Conservation (phyloP, 139 green algal genomes). For the Chlorella sp. region DNA sequence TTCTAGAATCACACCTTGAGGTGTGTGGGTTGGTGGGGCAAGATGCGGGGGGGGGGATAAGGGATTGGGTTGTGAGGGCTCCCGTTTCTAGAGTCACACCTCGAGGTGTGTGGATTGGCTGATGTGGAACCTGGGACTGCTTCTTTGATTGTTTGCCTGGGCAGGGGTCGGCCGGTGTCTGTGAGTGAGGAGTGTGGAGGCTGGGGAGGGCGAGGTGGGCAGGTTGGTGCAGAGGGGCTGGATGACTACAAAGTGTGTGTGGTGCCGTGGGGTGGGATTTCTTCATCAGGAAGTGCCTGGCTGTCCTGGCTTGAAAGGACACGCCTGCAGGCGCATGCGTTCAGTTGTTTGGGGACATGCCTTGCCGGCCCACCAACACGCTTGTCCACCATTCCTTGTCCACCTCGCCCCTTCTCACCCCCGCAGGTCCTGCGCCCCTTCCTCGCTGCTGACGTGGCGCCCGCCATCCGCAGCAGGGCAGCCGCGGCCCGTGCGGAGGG, state of each 20-base stretch:
- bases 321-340: no score
- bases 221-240: not conserved
- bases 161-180: not conserved
- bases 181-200: not conserved
- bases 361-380: not conserved
- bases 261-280: not conserved
- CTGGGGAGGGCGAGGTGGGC: not conserved
- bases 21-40: no score
- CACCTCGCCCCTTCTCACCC: not conserved
- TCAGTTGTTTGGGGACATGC: not conserved
- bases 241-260: not conserved
- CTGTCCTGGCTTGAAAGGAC: not conserved
- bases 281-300: not conserved
- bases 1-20: constrained; percentile 59
- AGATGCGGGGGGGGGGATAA: no score
- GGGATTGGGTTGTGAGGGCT: no score
- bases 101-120: no score
- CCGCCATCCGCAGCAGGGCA: constrained; percentile 20
- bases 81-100: no score
- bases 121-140: no score
- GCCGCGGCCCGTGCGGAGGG: not conserved
- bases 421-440: constrained; percentile 53
- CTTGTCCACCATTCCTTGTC: not conserved
- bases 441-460: constrained; percentile 46
- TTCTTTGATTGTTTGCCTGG: no score